A percentile compares a stretch with the other conserved stretches of the same genome.
phyloP scores from a whole-genome alignment of 257 asterid genomes.

The Knoxia roxburghii region DNA sequence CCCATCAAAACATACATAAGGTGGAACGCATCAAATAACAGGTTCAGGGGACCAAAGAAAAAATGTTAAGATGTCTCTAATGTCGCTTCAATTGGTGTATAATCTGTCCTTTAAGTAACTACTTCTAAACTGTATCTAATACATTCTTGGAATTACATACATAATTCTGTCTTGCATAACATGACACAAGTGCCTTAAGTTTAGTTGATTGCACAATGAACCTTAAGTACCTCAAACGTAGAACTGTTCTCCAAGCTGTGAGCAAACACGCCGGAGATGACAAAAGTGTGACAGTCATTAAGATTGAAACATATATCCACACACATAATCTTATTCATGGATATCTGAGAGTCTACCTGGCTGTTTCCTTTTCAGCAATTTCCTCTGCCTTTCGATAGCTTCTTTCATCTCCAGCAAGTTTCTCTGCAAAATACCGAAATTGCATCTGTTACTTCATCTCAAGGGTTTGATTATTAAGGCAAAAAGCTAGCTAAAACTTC shows the following conservation, averaged over 20 bases:
- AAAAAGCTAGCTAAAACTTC: background rate
- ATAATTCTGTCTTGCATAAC: background rate
- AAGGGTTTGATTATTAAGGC: background rate
- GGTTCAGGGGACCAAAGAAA: background rate
- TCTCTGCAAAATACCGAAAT: slow-evolving; percentile 35
- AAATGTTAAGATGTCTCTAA: background rate
- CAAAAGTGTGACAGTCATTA: background rate
- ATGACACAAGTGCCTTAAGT: background rate
- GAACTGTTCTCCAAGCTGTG: background rate
- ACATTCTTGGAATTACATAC: background rate
- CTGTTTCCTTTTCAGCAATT: slow-evolving; percentile 80
- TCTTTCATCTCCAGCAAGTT: slow-evolving; percentile 82
- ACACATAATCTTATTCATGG: background rate
- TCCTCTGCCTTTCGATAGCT: slow-evolving; percentile 91
- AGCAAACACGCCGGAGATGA: background rate
- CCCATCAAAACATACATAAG: no score
- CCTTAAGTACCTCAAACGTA: background rate
- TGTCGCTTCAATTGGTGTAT: background rate
- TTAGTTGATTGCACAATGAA: background rate
- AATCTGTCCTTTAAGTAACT: background rate
- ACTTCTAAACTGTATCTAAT: background rate
- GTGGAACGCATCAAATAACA: no score
- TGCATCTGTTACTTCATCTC: slow-evolving; percentile 2
- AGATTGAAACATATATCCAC: background rate
- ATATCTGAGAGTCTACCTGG: slow-evolving; percentile 41